A percentile compares a stretch with the other conserved stretches of the same genome.
phyloP scores from a whole-genome alignment of 2,329 filamentous ascomycete genomes.

The Colletotrichum euphorbiae region DNA sequence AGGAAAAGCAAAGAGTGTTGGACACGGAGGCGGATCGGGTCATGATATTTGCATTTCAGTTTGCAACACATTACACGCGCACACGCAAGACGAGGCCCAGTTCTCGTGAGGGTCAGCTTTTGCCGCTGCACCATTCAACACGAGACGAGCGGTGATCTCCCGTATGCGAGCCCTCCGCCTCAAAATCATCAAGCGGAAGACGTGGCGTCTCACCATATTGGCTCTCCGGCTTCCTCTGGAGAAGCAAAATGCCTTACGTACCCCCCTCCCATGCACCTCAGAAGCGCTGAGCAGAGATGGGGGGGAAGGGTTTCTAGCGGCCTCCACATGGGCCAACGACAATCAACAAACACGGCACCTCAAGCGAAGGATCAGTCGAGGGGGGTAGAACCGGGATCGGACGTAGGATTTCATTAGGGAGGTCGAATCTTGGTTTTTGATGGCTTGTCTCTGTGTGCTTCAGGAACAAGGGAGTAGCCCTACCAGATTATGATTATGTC shows the following conservation, averaged over 20 bases:
- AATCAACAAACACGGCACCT: slow-evolving; percentile 17
- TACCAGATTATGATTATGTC: slow-evolving; percentile 27
- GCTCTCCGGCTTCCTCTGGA: slow-evolving; percentile 6
- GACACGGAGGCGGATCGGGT: not conserved
- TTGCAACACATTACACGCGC: not conserved
- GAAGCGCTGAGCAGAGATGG: slow-evolving; percentile 8
- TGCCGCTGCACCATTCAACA: slow-evolving; percentile 29
- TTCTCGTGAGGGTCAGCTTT: slow-evolving; percentile 13
- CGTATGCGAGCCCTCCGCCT: slow-evolving; percentile 37
- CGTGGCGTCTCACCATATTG: slow-evolving; percentile 23
- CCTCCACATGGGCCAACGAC: slow-evolving; percentile 20
- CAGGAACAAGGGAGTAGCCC: slow-evolving; percentile 15
- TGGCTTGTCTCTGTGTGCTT: not conserved
- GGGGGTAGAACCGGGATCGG: not conserved
- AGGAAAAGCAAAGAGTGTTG: not conserved
- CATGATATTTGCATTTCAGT: slow-evolving; percentile 19
- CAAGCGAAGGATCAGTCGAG: slow-evolving; percentile 12
- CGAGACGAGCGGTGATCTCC: slow-evolving; percentile 38
- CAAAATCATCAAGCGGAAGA: slow-evolving; percentile 20
- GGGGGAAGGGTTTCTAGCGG: slow-evolving; percentile 2
- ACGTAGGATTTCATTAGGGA: not conserved
- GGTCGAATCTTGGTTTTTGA: slow-evolving; percentile 12
- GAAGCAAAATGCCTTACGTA: slow-evolving; percentile 1
- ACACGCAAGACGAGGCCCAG: not conserved
- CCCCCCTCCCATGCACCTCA: not conserved